phyloP scores from a whole-genome alignment of 164 flowering plant genomes.

The Aristolochia contorta region DNA sequence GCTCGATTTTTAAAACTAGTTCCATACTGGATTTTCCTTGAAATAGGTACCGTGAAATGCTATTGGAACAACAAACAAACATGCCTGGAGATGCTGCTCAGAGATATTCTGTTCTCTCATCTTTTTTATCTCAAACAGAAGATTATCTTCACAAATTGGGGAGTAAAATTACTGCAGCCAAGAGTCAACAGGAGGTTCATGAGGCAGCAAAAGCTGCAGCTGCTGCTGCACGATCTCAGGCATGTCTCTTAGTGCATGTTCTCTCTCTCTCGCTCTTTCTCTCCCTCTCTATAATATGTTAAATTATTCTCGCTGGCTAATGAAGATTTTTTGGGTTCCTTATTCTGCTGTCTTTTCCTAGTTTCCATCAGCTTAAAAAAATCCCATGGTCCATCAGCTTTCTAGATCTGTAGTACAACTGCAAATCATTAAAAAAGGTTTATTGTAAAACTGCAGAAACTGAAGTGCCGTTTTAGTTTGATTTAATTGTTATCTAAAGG shows the following conservation, averaged over 20 bases:
- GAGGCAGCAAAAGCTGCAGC: conserved; percentile 93
- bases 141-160: conserved; percentile 92
- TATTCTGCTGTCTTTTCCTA: too few relatives aligned
- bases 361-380: too few relatives aligned
- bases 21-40: not conserved
- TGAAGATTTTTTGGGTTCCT: too few relatives aligned
- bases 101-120: conserved; percentile 85
- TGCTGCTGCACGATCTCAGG: conserved; percentile 86
- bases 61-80: conserved; percentile 95
- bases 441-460: too few relatives aligned
- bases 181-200: conserved; percentile 88
- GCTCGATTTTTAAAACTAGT: too few relatives aligned
- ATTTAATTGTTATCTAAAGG: too few relatives aligned
- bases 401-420: too few relatives aligned
- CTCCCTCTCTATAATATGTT: too few relatives aligned
- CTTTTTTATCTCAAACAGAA: conserved; percentile 93
- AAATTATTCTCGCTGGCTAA: too few relatives aligned
- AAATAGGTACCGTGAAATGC: conserved; percentile 81
- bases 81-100: conserved; percentile 91
- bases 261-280: not conserved
- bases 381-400: too few relatives aligned
- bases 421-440: too few relatives aligned
- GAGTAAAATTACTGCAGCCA: conserved; percentile 85
- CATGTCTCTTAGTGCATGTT: conserved; percentile 26
- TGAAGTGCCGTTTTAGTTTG: too few relatives aligned